Base-by-base conservation (phyloP, 139 green algal genomes). In the Ettlia oleoabundans region DNA sequence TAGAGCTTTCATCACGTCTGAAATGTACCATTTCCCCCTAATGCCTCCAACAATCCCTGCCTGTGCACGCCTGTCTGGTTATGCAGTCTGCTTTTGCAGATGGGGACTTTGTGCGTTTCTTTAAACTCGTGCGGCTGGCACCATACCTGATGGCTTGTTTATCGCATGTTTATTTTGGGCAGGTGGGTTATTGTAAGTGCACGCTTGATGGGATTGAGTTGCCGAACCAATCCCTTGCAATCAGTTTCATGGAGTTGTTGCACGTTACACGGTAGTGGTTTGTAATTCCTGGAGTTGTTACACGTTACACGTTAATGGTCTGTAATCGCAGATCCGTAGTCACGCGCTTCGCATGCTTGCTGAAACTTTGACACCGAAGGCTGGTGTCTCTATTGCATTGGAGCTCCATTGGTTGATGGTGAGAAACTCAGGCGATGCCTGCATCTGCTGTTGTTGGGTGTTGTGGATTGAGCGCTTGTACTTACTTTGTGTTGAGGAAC, bases 121-220 rank as follows among this genome's bases (percentile, higher is more conserved):
- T 96, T 47, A 24, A 9, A 7, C 42, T 90, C 21, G 80, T 92
- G 21, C 63, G 63, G 10, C 32, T 76, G 55, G 92, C 90, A 3
- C 83, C 86, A 15, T 96, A 95, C 86, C 85, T 95, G 47, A 73
- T 86, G 37, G 92, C 90, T 35, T 95, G 92, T 80, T 76, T 93
- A 33, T 85, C 89, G 21, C 87, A 94, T 82, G 72, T 86, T 35
- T 93, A 92, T 86, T 93, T 92, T 81, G 70, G 40, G 35, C 78
- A 78, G 58, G 79, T 94, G 62, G 30, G 82, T 67, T 35, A 5
- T 32, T 43, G 70, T 3, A 21, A 37, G 9, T 63, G 19, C n/a
- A 24, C 4, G 64, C 32, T 71, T 42, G 33, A 4, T 71, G 22
- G 15, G 55, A 65, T n/a, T 22, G 18, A n/a, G n/a, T n/a, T n/a